These are phyloP conservation scores for Paxillus rubicundulus DNA, from an alignment of 768 basidiomycete species.

Conservation along the genomic window DNA sequence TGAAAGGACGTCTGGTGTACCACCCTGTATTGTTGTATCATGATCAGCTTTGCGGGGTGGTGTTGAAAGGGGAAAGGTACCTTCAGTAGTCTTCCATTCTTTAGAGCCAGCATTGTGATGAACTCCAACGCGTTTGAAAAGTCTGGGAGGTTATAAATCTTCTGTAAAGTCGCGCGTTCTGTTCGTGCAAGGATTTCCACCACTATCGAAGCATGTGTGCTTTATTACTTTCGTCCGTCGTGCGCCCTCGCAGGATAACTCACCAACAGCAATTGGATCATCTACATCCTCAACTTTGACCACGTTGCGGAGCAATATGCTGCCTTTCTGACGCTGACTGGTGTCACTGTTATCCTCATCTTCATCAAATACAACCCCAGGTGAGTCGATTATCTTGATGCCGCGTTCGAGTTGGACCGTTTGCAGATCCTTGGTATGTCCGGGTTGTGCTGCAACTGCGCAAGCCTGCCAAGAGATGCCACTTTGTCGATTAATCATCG, in stretches of 20 bases:
- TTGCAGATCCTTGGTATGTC: constrained; percentile 91
- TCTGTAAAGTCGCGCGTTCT: constrained; percentile 65
- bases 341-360: constrained; percentile 50
- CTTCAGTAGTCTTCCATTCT: constrained; percentile 80
- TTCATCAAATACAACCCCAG: constrained; percentile 95
- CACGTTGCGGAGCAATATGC: constrained; percentile 81
- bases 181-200: constrained; percentile 84
- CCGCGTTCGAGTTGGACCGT: constrained; percentile 91
- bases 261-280: constrained; percentile 88
- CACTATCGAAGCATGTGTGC: constrained; percentile 44
- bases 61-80: constrained; percentile 32
- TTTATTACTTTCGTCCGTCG: not conserved
- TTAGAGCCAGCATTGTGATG: constrained; percentile 85
- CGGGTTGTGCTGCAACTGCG: constrained; percentile 90
- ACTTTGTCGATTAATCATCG: not conserved
- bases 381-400: constrained; percentile 89
- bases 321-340: constrained; percentile 46
- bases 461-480: constrained; percentile 60
- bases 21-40: constrained; percentile 52
- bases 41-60: not conserved
- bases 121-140: constrained; percentile 77
- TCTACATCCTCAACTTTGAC: constrained; percentile 88
- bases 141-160: constrained; percentile 81
- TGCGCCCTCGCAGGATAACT: constrained; percentile 21
- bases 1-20: constrained; percentile 82